Conservation (phyloP, 1,139 yeast species). For the Kurtzmaniella quercitrusa region DNA sequence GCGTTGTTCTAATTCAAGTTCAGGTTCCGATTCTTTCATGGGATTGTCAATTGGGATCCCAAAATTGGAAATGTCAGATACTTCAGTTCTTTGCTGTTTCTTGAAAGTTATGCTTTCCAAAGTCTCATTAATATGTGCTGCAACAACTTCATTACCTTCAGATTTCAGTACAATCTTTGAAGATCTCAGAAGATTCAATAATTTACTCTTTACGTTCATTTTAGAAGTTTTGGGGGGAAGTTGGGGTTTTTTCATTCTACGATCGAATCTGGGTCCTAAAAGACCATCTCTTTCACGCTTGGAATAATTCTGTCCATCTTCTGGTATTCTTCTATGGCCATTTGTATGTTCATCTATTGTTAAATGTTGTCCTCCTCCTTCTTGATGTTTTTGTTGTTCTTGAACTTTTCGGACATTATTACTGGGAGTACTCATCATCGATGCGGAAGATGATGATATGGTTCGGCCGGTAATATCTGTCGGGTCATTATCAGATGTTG, state of each 20-base stretch:
- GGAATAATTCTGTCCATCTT: constrained; percentile 11
- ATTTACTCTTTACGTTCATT: constrained; percentile 22
- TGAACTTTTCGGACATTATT: constrained; percentile 24
- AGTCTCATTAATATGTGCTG: constrained; percentile 5
- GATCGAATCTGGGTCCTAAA: constrained; percentile 9
- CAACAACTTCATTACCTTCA: constrained; percentile 1
- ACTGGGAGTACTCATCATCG: constrained; percentile 33
- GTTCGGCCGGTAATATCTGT: constrained; percentile 15
- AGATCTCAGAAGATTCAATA: constrained; percentile 29
- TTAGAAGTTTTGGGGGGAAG: constrained; percentile 2
- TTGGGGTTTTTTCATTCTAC: constrained; percentile 12
- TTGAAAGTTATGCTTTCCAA: constrained; percentile 4
- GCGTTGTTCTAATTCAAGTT: neutral
- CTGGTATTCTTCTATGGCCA: constrained; percentile 8
- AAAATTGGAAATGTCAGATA: neutral
- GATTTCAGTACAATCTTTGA: constrained; percentile 2
- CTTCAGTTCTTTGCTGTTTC: neutral
- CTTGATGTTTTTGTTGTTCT: constrained; percentile 17
- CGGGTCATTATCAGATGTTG: constrained; percentile 12
- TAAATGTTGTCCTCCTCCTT: constrained; percentile 5
- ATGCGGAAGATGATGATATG: constrained; percentile 27
- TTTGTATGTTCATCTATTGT: neutral
- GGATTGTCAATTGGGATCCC: neutral
- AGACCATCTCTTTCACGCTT: constrained; percentile 10
- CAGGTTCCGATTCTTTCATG: neutral